Evolutionary conservation across 305 asterid genomes (phyloP).

Genomic region (Coffea humblotiana): DNA sequence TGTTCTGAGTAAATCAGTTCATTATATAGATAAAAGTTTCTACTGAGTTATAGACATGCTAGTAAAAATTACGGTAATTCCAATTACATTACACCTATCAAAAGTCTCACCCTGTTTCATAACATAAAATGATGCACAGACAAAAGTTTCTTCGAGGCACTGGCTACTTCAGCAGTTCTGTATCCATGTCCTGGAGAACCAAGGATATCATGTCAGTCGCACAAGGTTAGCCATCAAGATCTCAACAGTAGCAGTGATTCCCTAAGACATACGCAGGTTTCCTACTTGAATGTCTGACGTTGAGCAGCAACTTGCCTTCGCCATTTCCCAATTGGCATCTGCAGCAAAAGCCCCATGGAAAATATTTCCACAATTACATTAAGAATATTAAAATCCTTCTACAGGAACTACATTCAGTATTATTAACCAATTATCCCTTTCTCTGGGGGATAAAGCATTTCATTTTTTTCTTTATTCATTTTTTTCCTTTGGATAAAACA

Average conservation of each 20-base stretch:
- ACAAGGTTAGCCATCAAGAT: neutral
- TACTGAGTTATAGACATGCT: too few species aligned
- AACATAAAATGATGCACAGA: neutral
- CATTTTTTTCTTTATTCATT: too few species aligned
- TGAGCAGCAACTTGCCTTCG: conserved; percentile 61
- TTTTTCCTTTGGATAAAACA: neutral
- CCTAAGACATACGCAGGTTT: conserved; percentile 6
- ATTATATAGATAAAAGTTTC: too few species aligned
- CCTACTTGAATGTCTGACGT: conserved; percentile 44
- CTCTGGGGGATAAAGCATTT: too few species aligned
- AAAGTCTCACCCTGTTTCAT: neutral
- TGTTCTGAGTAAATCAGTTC: too few species aligned
- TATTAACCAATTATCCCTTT: neutral
- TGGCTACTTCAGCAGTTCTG: neutral
- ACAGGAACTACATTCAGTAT: neutral
- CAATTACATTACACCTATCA: too few species aligned
- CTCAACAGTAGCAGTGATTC: neutral
- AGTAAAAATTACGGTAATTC: too few species aligned
- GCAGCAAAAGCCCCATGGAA: conserved; percentile 17
- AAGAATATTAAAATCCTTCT: neutral
- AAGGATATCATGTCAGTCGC: neutral
- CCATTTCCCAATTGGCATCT: conserved; percentile 83
- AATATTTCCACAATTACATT: conserved; percentile 3
- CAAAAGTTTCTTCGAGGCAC: neutral
- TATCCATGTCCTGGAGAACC: too few species aligned